Base-by-base conservation (phyloP, 225 moss, liverwort and hornwort genomes). In the Physcomitrellopsis africana region DNA sequence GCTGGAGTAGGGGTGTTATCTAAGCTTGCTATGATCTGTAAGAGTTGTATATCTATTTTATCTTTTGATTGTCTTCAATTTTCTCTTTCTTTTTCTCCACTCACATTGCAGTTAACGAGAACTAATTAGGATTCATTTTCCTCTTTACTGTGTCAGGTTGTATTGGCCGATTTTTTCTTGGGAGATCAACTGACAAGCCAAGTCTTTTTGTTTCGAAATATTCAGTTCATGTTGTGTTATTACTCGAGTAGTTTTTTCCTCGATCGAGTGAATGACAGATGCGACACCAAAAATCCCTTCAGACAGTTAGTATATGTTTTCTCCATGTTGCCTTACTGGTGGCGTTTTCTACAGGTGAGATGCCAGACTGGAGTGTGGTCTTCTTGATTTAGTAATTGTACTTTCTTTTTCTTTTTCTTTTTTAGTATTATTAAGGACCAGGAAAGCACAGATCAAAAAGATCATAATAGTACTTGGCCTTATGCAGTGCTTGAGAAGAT, bases 131-230 rank as follows among this genome's bases (percentile, higher is more conserved):
- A 66, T 47, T 60, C 17, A 10, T 42, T 45, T 8, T 68, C 14
- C 48, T 51, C 51, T 69, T 11, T 12, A 64, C 11, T 76, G 49
- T 75, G 62, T 72, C 87, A 93, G 96, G 93, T 92, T 5, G 6
- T 83, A 23, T 73, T 93, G 74, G 90, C 87, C 9, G 92, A 96
- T 83, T 96, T 96, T 70, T 92, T 96, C 61, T 80, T 96, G 57
- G 93, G 89, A 55, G 93, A 96, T 76, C 93, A 96, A 69, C 76
- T 96, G 46, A 92, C 92, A 69, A 96, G 93, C 77, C 93, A 96
- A 86, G 78, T 90, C 11, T 74, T 90, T 65, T 22, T 85, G 63
- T 83, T 96, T 68, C 80, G 93, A 62, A 89, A 87, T 69, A 75
- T 92, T 22, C 87, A 90, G 79, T 96, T 92, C 60, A 77, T 84